These are phyloP conservation scores for Smittium culicis DNA, from an alignment of 371 early-diverging fungal species.

Conservation along the genomic window DNA sequence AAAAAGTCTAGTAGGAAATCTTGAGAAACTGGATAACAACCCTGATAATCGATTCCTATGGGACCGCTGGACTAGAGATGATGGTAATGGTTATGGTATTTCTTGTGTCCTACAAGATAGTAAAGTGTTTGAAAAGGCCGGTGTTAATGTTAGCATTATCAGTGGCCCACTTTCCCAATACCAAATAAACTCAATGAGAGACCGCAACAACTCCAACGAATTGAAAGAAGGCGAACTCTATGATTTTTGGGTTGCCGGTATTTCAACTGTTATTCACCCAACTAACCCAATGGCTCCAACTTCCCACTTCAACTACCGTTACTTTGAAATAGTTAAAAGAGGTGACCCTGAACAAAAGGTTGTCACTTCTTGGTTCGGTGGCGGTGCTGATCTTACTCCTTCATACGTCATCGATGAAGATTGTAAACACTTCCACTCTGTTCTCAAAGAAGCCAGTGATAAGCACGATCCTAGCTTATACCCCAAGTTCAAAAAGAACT, in stretches of 20 bases:
- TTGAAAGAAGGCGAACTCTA: constrained; percentile 33
- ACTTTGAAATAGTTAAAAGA: constrained; percentile 69
- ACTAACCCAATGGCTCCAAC: constrained; percentile 92
- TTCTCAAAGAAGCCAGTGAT: constrained; percentile 64
- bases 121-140: constrained; percentile 88
- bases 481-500: constrained; percentile 63
- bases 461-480: constrained; percentile 52
- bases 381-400: constrained; percentile 75
- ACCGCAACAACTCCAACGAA: constrained; percentile 45
- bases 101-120: constrained; percentile 86
- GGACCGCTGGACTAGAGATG: constrained; percentile 64
- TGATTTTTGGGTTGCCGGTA: constrained; percentile 65
- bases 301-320: constrained; percentile 90
- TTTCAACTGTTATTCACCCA: constrained; percentile 86
- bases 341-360: constrained; percentile 38
- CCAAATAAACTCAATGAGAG: constrained; percentile 37
- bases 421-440: constrained; percentile 60
- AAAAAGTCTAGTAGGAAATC: constrained; percentile 31
- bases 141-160: constrained; percentile 71
- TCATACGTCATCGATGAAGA: constrained; percentile 64
- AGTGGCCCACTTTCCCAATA: constrained; percentile 48
- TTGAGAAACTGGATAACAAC: constrained; percentile 46
- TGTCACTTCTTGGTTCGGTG: constrained; percentile 74
- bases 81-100: constrained; percentile 71
- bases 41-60: constrained; percentile 39